Conservation (phyloP, 805 yeast genomes). For the Torulaspora franciscae region DNA sequence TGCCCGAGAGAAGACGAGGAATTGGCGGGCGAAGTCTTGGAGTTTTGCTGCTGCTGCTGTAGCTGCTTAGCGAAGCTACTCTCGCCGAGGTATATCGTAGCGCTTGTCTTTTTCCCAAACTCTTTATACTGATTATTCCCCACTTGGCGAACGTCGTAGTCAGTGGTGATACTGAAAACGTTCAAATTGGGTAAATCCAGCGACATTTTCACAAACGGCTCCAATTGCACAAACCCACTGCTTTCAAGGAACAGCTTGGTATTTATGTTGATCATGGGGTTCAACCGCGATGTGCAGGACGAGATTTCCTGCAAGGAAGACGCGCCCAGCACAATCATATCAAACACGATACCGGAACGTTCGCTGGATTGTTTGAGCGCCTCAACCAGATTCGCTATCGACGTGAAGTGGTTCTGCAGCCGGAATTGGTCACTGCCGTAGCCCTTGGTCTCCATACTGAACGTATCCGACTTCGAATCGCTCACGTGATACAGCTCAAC, state of each 20-base stretch:
- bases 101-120: conserved; percentile 38
- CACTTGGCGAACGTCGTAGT: conserved; percentile 48
- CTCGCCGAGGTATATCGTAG: conserved; percentile 44
- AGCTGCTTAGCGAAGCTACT: conserved; percentile 17
- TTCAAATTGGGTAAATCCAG: conserved; percentile 37
- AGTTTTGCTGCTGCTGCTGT: conserved; percentile 8
- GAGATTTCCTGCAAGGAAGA: conserved; percentile 50
- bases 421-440: conserved; percentile 29
- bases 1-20: conserved; percentile 7
- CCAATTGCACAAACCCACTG: conserved; percentile 67
- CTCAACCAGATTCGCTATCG: conserved; percentile 19
- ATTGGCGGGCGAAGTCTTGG: conserved; percentile 12
- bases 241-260: conserved; percentile 61
- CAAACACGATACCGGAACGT: conserved; percentile 30
- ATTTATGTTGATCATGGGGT: conserved; percentile 37
- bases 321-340: conserved; percentile 45
- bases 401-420: conserved; percentile 27
- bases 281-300: conserved; percentile 37
- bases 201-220: conserved; percentile 56
- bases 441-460: conserved; percentile 25
- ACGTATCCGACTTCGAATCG: conserved; percentile 22
- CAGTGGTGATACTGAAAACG: conserved; percentile 56
- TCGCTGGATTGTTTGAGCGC: conserved; percentile 8
- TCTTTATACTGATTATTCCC: conserved; percentile 34
- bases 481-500: conserved; percentile 34